Evolutionary conservation across 2,329 filamentous ascomycete species (phyloP).

Genomic region (Elsinoe ampelina): DNA sequence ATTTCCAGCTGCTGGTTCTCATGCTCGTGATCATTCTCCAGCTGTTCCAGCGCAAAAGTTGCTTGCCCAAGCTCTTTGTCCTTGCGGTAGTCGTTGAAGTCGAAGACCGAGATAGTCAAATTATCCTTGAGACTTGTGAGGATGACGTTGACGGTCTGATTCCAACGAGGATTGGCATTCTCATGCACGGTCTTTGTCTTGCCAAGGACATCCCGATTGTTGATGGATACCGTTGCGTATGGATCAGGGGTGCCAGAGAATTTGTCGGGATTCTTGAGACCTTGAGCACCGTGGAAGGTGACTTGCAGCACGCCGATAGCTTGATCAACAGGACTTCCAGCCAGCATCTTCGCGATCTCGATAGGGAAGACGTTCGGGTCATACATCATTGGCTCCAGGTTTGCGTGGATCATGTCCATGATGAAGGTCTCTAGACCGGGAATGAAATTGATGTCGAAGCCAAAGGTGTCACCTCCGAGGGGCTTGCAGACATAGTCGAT

Average conservation of each 20-base stretch:
- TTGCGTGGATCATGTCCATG: constrained; percentile 89
- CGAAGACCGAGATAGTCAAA: constrained; percentile 74
- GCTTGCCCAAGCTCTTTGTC: constrained; percentile 89
- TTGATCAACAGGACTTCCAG: constrained; percentile 86
- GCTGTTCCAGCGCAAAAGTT: constrained; percentile 72
- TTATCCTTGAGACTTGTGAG: constrained; percentile 83
- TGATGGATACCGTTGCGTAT: constrained; percentile 76
- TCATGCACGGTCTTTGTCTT: constrained; percentile 83
- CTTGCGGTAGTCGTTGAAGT: constrained; percentile 93
- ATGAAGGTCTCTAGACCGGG: constrained; percentile 91
- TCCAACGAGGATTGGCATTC: constrained; percentile 82
- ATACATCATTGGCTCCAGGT: constrained; percentile 95
- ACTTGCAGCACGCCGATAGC: constrained; percentile 89
- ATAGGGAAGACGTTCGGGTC: constrained; percentile 95
- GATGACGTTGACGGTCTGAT: constrained; percentile 93
- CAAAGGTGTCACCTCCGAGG: constrained; percentile 85
- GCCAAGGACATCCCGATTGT: constrained; percentile 69
- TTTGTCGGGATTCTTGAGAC: constrained; percentile 90
- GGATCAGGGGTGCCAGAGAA: constrained; percentile 88
- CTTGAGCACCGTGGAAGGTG: constrained; percentile 81
- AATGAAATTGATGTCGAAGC: constrained; percentile 98
- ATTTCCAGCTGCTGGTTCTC: constrained; percentile 83
- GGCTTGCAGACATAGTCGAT: constrained; percentile 99
- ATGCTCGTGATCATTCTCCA: constrained; percentile 67
- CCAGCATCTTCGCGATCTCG: constrained; percentile 96